Evolutionary conservation across 2,329 filamentous ascomycete genomes (phyloP).

Genomic region (Fusarium longipes): DNA sequence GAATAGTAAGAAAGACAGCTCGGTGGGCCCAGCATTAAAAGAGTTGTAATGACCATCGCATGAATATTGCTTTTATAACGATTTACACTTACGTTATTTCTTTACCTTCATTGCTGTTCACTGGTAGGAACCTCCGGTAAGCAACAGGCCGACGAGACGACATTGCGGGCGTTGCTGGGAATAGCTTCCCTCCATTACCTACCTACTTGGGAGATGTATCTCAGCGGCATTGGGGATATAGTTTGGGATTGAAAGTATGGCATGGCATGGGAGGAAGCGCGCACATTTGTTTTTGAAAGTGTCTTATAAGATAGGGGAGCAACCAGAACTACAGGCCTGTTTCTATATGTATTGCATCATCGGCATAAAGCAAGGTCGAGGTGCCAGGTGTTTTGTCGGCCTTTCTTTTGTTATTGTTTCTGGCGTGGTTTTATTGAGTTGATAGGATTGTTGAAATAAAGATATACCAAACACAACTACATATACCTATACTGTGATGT

Average conservation of each 20-base stretch:
- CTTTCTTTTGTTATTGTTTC: conserved; percentile 43
- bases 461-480: conserved; percentile 33
- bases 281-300: conserved; percentile 41
- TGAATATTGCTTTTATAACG: conserved; percentile 53
- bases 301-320: conserved; percentile 42
- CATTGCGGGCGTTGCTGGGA: conserved; percentile 38
- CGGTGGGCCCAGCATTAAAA: conserved; percentile 49
- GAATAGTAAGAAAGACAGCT: conserved; percentile 27
- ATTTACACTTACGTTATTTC: conserved; percentile 47
- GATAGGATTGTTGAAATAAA: conserved; percentile 44
- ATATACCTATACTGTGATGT: neutral
- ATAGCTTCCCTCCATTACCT: conserved; percentile 28
- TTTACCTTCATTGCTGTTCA: conserved; percentile 41
- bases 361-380: conserved; percentile 32
- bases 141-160: conserved; percentile 35
- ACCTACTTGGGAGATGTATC: conserved; percentile 32
- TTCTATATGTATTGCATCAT: conserved; percentile 39
- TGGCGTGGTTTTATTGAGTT: conserved; percentile 46
- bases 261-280: conserved; percentile 44
- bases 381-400: conserved; percentile 38
- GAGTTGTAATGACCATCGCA: conserved; percentile 57
- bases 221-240: conserved; percentile 29
- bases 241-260: conserved; percentile 36
- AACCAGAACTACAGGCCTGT: conserved; percentile 32
- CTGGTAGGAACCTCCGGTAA: conserved; percentile 35